Conservation (phyloP, 164 flowering plant genomes). For the Buxus sempervirens region DNA sequence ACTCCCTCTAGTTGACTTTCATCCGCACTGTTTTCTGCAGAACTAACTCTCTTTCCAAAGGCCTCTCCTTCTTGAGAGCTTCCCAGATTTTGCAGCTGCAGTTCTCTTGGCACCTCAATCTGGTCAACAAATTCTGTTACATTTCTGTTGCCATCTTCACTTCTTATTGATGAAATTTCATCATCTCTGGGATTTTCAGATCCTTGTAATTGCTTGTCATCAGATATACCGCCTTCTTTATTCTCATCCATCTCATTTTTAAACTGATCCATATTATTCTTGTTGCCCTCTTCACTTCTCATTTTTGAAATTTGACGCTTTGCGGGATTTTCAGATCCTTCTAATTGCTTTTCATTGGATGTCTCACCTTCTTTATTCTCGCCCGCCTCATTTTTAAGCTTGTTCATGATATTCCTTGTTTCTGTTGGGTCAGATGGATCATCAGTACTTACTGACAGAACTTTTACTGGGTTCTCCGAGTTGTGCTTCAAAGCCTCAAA, state of each 20-base stretch:
- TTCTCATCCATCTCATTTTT: not conserved
- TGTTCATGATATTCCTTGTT: not conserved
- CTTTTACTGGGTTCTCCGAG: conserved; percentile 19
- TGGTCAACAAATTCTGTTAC: not conserved
- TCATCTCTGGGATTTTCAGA: not conserved
- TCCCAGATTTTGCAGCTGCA: conserved; percentile 8
- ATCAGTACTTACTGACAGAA: conserved; percentile 33
- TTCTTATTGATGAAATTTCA: not conserved
- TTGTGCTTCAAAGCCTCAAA: conserved; percentile 43
- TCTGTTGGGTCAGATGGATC: conserved; percentile 32
- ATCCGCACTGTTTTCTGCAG: conserved; percentile 8
- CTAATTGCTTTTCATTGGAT: conserved; percentile 5
- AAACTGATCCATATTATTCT: not conserved
- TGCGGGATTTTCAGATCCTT: not conserved
- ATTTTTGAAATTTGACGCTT: not conserved
- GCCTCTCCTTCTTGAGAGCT: conserved; percentile 8
- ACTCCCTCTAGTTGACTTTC: conserved; percentile 3
- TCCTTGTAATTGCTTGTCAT: conserved; percentile 2
- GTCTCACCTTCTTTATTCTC: not conserved
- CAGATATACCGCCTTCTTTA: conserved; percentile 1
- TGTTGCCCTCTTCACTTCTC: conserved; percentile 1
- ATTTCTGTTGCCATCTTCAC: conserved; percentile 4
- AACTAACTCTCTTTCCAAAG: conserved; percentile 2
- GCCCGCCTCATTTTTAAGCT: conserved; percentile 1
- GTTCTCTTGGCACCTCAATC: conserved; percentile 13